phyloP scores from a whole-genome alignment of 2,329 filamentous ascomycete genomes.

The Apiospora pterosperma region DNA sequence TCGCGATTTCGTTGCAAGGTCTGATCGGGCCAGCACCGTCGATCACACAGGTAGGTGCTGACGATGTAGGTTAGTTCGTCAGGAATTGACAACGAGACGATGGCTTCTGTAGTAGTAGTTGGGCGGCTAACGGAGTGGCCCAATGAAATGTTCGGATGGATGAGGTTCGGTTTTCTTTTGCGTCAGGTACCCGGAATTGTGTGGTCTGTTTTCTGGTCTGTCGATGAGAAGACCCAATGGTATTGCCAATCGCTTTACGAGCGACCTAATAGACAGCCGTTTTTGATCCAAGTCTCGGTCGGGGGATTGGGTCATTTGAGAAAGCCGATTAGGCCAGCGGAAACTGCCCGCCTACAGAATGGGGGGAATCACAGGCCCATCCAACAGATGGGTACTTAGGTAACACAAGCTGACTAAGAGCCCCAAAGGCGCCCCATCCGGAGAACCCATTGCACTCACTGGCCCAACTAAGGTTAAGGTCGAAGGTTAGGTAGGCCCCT shows the following conservation, averaged over 20 bases:
- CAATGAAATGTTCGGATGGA: not conserved
- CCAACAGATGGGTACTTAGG: not conserved
- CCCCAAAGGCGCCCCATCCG: not conserved
- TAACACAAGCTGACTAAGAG: not conserved
- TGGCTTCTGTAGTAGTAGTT: not conserved
- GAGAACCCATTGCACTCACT: not conserved
- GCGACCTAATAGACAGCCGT: not conserved
- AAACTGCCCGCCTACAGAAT: not conserved
- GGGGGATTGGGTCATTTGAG: not conserved
- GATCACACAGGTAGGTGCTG: not conserved
- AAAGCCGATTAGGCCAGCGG: not conserved
- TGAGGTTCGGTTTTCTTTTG: not conserved
- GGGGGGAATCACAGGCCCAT: not conserved
- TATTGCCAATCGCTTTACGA: constrained; percentile 1
- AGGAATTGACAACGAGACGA: not conserved
- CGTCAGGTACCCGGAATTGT: not conserved
- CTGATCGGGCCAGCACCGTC: not conserved
- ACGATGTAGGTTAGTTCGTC: not conserved
- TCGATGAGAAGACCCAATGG: not conserved
- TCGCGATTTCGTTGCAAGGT: not conserved
- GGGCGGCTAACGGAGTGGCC: not conserved
- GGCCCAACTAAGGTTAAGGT: not conserved
- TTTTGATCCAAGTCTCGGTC: constrained; percentile 2
- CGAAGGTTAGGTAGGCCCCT: constrained; percentile 2
- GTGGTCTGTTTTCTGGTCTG: not conserved